Evolutionary conservation across 2,329 filamentous ascomycete species (phyloP).

Genomic region (Daldinia sp.): DNA sequence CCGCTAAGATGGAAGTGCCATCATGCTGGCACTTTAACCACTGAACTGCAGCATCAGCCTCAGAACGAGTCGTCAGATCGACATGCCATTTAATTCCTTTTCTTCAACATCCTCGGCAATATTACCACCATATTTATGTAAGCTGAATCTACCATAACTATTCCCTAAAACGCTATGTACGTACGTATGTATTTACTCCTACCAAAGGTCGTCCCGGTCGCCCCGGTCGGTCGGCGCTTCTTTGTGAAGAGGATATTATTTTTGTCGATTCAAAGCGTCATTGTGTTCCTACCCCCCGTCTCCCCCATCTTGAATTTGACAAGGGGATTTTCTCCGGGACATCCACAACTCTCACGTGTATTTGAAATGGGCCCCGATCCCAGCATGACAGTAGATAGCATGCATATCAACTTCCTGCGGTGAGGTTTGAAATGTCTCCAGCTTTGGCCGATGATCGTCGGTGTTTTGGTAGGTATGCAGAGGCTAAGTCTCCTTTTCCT

Average conservation of each 20-base stretch:
- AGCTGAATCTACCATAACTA: conserved; percentile 8
- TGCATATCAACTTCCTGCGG: conserved; percentile 43
- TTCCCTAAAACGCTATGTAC: neutral
- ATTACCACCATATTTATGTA: conserved; percentile 9
- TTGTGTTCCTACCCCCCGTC: conserved; percentile 10
- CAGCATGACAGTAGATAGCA: conserved; percentile 36
- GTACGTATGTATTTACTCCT: neutral
- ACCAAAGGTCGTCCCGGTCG: neutral
- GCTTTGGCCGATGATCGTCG: conserved; percentile 32
- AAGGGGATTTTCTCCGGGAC: conserved; percentile 22
- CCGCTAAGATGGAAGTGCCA: conserved; percentile 13
- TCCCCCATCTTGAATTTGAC: conserved; percentile 32
- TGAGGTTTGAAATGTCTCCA: conserved; percentile 38
- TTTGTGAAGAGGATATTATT: conserved; percentile 29
- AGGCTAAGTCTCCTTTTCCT: conserved; percentile 24
- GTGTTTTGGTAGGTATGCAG: conserved; percentile 19
- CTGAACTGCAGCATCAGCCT: conserved; percentile 8
- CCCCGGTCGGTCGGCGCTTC: conserved; percentile 20
- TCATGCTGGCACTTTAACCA: conserved; percentile 8
- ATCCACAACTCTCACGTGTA: conserved; percentile 30
- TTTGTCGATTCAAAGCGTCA: conserved; percentile 27
- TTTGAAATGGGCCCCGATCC: conserved; percentile 33
- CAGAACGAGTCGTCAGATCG: conserved; percentile 36
- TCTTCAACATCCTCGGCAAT: conserved; percentile 1
- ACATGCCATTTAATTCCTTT: conserved; percentile 32